Conservation (phyloP, 495 filamentous ascomycete species). For the Neurospora tetrasperma region DNA sequence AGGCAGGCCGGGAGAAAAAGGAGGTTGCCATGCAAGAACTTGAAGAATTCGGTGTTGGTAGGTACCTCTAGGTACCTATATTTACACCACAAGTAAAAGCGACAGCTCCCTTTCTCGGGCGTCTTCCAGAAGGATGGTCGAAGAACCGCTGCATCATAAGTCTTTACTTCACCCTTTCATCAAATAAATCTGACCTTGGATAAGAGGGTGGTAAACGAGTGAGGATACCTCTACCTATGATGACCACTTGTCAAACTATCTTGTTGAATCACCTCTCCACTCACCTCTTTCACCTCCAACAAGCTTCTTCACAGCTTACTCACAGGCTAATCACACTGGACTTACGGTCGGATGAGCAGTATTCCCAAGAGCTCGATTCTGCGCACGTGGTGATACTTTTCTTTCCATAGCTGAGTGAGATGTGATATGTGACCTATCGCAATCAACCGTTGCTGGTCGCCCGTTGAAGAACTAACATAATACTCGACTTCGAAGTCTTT, state of each 20-base stretch:
- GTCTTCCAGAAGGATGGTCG: background rate
- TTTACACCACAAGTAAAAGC: background rate
- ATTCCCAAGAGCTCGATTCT: background rate
- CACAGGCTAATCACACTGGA: background rate
- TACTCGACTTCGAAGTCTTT: background rate
- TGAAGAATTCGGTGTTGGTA: too few species aligned
- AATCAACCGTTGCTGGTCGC: background rate
- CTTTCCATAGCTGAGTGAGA: background rate
- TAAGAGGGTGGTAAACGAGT: background rate
- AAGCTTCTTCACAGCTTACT: background rate
- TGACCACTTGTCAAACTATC: background rate
- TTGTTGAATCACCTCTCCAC: background rate
- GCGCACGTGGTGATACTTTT: background rate
- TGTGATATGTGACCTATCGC: background rate
- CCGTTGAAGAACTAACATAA: background rate
- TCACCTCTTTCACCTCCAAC: background rate
- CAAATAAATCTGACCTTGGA: background rate
- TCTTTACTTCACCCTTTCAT: background rate
- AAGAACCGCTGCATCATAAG: background rate
- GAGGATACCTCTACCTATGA: background rate
- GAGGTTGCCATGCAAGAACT: too few species aligned
- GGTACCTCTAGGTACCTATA: too few species aligned
- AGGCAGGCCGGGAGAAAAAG: too few species aligned
- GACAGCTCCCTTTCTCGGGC: background rate
- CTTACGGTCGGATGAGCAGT: background rate